phyloP scores from a whole-genome alignment of 2,329 filamentous ascomycete genomes.

The Penicillium sp. region DNA sequence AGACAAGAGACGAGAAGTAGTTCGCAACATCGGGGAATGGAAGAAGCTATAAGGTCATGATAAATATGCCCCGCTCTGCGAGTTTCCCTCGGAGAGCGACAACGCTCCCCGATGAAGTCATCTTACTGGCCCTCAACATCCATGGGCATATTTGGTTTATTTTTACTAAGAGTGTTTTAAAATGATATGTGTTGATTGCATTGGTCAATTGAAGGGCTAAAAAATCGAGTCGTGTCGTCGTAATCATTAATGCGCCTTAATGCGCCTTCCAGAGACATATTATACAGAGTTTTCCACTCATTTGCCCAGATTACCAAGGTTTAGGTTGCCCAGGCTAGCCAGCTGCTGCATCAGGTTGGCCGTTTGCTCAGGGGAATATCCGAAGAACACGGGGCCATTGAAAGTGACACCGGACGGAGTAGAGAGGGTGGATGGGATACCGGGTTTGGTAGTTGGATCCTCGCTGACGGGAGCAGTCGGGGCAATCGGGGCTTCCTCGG shows the following conservation, averaged over 20 bases:
- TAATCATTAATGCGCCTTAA: slow-evolving; percentile 14
- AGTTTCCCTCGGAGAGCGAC: slow-evolving; percentile 22
- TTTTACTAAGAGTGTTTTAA: background rate
- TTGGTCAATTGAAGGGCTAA: background rate
- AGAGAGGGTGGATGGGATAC: slow-evolving; percentile 7
- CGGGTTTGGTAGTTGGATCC: slow-evolving; percentile 7
- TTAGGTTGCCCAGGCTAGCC: slow-evolving; percentile 16
- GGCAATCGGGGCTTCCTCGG: background rate
- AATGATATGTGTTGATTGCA: background rate
- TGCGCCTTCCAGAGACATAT: slow-evolving; percentile 9
- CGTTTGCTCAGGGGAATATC: slow-evolving; percentile 83
- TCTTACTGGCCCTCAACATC: background rate
- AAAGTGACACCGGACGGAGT: slow-evolving; percentile 73
- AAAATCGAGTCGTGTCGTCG: slow-evolving; percentile 18
- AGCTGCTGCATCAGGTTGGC: slow-evolving; percentile 69
- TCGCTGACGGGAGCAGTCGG: slow-evolving; percentile 6
- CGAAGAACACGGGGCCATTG: slow-evolving; percentile 91
- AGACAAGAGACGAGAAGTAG: slow-evolving; percentile 25
- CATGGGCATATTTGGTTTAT: background rate
- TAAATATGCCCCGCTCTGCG: slow-evolving; percentile 16
- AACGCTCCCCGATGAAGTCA: slow-evolving; percentile 8
- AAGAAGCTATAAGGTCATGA: slow-evolving; percentile 3
- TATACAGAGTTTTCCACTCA: background rate
- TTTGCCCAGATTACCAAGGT: slow-evolving; percentile 14
- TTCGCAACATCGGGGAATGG: slow-evolving; percentile 26